Base-by-base conservation (phyloP, 2,329 filamentous ascomycete species). In the Aspergillus sp. region DNA sequence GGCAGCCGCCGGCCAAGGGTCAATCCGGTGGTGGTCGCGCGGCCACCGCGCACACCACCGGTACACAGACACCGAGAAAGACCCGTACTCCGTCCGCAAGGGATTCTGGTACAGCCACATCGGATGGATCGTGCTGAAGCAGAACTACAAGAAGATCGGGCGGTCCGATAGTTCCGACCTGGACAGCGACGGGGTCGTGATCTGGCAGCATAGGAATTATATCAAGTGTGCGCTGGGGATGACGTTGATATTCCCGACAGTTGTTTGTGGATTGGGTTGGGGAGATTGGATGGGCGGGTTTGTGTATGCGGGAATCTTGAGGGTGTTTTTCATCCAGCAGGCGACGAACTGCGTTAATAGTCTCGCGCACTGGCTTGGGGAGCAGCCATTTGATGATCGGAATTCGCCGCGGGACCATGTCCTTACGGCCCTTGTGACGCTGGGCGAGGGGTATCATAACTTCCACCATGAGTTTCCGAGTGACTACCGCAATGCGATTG, bases 321-420 rank as follows among this genome's bases (percentile, higher is more conserved):
- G 89, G 60, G 85, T 90, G 73, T 90, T 89, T 80, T 86, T 90
- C 73, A 86, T 91, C 60, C 89, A 91, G 79, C 89, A 91, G 77
- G 88, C 88, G 55, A 91, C 89, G 58, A 91, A 91, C 80, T 91
- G 89, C 71, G 88, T 91, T 80, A 91, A 91, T 81, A 90, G 86
- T 15, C 78, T 91, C 58, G 89, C 89, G 59, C 89, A 91, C n/a
- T 62, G 54, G 51, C 42, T 62, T 2, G 62, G 62, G 7, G 60
- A 62, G 3, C 60, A 64, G 26, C 60, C 62, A 1, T 64, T 57
- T 5, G 56, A 64, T 26, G 60, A 58, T 30, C 54, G 56, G 1
- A 61, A 59, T 13, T 62, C 62, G 1, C 60, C 62, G 0, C 53
- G 60, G 0, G 58, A 64, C 18, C 56, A 64, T 38, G 41, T 57